Evolutionary conservation across 768 basidiomycete genomes (phyloP), one percentile per base, ranked within the genome.

Genomic region (Leucocoprinus leucothites): DNA sequence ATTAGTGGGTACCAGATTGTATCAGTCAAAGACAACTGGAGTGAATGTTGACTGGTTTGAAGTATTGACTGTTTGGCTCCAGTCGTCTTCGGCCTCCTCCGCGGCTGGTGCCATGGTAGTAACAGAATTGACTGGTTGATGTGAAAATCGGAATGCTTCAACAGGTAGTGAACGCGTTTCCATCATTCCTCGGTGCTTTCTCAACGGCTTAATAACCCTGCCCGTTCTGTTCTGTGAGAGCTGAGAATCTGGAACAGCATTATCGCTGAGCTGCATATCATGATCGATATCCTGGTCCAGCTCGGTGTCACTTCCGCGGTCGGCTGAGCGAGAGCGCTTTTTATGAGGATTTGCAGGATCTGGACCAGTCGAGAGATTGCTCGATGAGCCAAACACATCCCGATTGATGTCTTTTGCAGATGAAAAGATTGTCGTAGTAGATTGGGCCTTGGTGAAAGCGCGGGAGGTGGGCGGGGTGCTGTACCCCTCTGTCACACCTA

Each of bases 401-500:
- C 72, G 78, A 52, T 84, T 69, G 9, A 73, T 79, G 65, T 86
- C 84, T 51, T 78, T 82, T 52, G 82, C 75, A 22, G 85, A 77
- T 43, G 68, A 76, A 62, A 84, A 83, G 60, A 82, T 78, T 51
- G 61, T 59, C 7, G 73, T 70, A 34, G 70, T 74, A 26, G 74
- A 67, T 45, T 71, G 64, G 51, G 77, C 62, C 61, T 71, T 76
- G 58, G 70, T 66, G 48, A 77, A 74, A 48, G 77, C 72, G 41
- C 42, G 50, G 56, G 56, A 22, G 9, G 72, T 65, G 7, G 72
- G 67, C 28, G 69, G 49, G 24, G 72, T 72, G 26, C 65, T 62
- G 61, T 87, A 87, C 53, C 86, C 86, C 67, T 87, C 80, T 19
- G 71, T 72, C 48, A 87, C 86, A 64, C 72, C 85, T 87, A 59